Conservation (phyloP, 2,329 filamentous ascomycete species). For the Coniosporium tulheliwenetii region DNA sequence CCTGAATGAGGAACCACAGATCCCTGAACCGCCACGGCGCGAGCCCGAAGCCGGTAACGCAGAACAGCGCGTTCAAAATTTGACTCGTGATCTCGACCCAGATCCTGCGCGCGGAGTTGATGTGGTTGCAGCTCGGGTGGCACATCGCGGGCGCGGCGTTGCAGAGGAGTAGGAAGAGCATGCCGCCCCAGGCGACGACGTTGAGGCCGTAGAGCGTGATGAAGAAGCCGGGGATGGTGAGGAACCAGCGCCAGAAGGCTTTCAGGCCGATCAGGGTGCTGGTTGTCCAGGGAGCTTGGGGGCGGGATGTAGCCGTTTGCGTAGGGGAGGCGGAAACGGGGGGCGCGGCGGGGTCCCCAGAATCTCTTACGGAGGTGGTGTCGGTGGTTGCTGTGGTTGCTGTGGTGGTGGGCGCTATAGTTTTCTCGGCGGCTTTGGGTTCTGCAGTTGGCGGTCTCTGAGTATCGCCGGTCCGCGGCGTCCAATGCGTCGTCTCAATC, state of each 20-base stretch:
- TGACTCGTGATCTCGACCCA: constrained; percentile 83
- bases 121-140: constrained; percentile 45
- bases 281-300: constrained; percentile 37
- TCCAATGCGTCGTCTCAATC: too few species aligned
- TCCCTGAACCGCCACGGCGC: constrained; percentile 77
- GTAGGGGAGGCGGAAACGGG: background rate
- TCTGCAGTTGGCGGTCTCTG: background rate
- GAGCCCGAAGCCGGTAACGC: constrained; percentile 70
- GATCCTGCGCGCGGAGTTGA: constrained; percentile 59
- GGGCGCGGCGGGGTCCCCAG: background rate
- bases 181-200: constrained; percentile 77
- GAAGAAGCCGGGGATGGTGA: constrained; percentile 61
- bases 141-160: constrained; percentile 64
- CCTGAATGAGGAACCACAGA: constrained; percentile 56
- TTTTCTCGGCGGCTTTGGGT: background rate
- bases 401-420: too few species aligned
- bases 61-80: constrained; percentile 72
- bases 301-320: constrained; percentile 25
- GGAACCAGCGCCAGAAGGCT: constrained; percentile 20
- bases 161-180: constrained; percentile 74
- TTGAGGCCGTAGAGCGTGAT: constrained; percentile 69
- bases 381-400: too few species aligned
- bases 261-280: constrained; percentile 33
- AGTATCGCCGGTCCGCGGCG: too few species aligned
- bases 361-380: background rate